Conservation (phyloP, 306 rosid species). For the Vigna radiata region DNA sequence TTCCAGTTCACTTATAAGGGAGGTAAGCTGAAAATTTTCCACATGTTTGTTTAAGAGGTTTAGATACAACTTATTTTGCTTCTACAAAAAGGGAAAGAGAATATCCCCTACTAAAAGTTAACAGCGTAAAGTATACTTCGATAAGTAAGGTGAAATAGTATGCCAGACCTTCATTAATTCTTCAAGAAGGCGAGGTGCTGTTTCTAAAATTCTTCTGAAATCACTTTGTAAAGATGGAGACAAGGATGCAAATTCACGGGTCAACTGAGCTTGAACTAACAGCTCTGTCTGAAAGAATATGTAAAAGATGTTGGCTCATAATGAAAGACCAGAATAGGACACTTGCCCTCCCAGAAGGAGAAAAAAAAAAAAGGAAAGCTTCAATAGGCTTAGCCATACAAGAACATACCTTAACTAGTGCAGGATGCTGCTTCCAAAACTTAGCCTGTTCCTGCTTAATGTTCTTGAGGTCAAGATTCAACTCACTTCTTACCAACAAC, state of each 20-base stretch:
- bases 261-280: conserved; percentile 95
- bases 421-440: conserved; percentile 99
- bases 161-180: conserved; percentile 90
- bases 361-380: conserved; percentile 2
- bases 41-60: conserved; percentile 15
- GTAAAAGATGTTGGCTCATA: conserved; percentile 42
- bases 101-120: conserved; percentile 7
- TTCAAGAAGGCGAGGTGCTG: conserved; percentile 97
- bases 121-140: conserved; percentile 25
- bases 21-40: conserved; percentile 29
- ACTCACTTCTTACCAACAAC: conserved; percentile 94
- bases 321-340: conserved; percentile 40
- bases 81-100: neutral
- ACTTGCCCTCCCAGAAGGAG: neutral
- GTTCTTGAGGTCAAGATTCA: conserved; percentile 97
- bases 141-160: conserved; percentile 39
- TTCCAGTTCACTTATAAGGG: neutral
- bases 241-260: conserved; percentile 73
- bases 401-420: conserved; percentile 83
- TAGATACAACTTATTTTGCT: conserved; percentile 1
- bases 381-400: conserved; percentile 20
- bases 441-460: conserved; percentile 98
- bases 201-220: conserved; percentile 85
- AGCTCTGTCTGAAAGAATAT: conserved; percentile 80
- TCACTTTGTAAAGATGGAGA: conserved; percentile 82